Evolutionary conservation across 768 basidiomycete species (phyloP), one percentile per base, ranked within the genome.

Genomic region (Calvatia gigantea): DNA sequence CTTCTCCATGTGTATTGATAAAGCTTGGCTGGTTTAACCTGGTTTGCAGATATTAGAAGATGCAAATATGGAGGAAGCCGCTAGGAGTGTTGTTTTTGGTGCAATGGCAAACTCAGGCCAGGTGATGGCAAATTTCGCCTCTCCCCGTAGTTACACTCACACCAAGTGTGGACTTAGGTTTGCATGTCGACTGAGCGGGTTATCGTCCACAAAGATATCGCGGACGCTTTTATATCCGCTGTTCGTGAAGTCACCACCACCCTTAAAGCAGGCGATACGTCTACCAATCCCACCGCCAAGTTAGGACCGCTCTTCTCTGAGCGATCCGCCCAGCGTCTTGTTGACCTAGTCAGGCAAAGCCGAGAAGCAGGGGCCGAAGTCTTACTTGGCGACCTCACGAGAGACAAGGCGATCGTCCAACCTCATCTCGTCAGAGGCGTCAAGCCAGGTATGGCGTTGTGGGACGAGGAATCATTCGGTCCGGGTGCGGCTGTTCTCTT

Each of bases 401-500:
- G 70, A 31, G 58, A 75, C 3, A 74, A 73, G 1, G 66, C 75
- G 0, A 64, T 81, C 9, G 69, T 84, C n/a, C 73, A 76, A 55
- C 82, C 83, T 19, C 82, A 84, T 65, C 57, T 85, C 27, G 56
- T 84, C 14, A 64, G 61, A 17, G 73, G 70, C n/a, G 76, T 81
- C 41, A 77, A 69, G 55, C 75, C 74, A 0, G 81, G 75, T 6
- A 83, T 79, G 73, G 62, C 69, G 27, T 56, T 81, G 11, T 85
- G 82, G 82, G 73, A 82, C 21, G 63, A 73, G 28, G 87, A 89
- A 66, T 76, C 78, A 1, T 87, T 87, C 65, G 84, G 83, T 0
- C 85, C 82, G 45, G 80, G 81, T 80, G 32, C n/a, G n/a, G n/a
- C 25, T 8, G 39, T n/a, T n/a, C n/a, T 25, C n/a, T 44, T 19